Base-by-base conservation (phyloP, 495 filamentous ascomycete genomes). In the Staphylotrichum tortipilum region DNA sequence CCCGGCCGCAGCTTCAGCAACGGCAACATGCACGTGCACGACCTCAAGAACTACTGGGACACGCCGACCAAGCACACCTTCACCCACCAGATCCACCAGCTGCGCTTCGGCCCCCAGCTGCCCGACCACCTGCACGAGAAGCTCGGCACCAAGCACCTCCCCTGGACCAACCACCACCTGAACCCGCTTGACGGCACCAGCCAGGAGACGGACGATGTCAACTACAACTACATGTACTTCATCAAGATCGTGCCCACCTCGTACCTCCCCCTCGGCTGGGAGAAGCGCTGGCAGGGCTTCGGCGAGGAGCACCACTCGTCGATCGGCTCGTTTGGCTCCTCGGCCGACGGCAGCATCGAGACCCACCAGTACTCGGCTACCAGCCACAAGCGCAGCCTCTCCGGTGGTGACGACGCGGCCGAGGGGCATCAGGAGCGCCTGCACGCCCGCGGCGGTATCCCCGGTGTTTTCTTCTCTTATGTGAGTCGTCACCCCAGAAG, bases 171-270 rank as follows among this genome's bases (percentile, higher is more conserved):
- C 62, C 88, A 94, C 66, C 88, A 95, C 67, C 64, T 83, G 24
- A 96, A 97, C 66, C 92, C 92, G 2, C 77, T 99, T n/a, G 94
- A 99, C 57, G 74, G 73, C 41, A 87, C 85, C 8, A 68, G 75
- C 55, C 90, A 96, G 73, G 63, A 70, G 37, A 91, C 90, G 9
- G 68, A 81, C 19, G 89, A 95, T 55, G 79, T 85, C 43, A 84
- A 82, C 33, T 96, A 76, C 75, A 99, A 95, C 68, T 99, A 83
- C 63, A 95, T 96, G 90, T 99, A 99, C 73, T 99, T 97, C 64
- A 76, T 99, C 66, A 99, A 99, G 70, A 90, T 99, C 38, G 92
- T 99, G 30, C 85, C 84, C 8, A 99, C 92, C 14, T 88, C 87
- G 2, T 99, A 95, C 59, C 77, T 97, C 7, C 91, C 92, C 1